Base-by-base conservation (phyloP, 768 basidiomycete species). In the Dictyophora rubrovolvata region DNA sequence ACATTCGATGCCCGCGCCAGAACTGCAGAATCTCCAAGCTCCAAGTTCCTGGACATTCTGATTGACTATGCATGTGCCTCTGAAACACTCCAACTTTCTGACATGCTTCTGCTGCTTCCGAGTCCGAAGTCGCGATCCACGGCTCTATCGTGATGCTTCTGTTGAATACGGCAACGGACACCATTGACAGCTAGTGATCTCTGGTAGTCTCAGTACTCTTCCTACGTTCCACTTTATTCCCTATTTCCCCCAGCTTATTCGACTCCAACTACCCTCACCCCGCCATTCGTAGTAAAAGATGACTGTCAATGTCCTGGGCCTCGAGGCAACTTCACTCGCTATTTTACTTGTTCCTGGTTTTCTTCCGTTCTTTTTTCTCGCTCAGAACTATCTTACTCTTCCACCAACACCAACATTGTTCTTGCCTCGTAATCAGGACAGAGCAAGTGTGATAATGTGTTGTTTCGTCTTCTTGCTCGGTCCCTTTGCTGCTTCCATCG, bases 291-390 rank as follows among this genome's bases (percentile, higher is more conserved):
- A 5, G 8, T 5, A 20, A 20, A 14, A 34, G 42, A 22, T 51
- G 28, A 21, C 22, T 37, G 14, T 12, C 57, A 18, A 52, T 59
- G 48, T 1, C 23, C 11, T 18, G 14, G 21, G 23, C 23, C 49
- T 59, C 33, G 57, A 59, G 20, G 49, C 49, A 20, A 35, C 36
- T 42, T 36, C 57, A 9, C n/a, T 23, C 35, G 17, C 34, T 42
- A 17, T 53, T 28, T 48, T 59, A n/a, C 57, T 59, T 12, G 5
- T 59, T 9, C 57, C 57, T 11, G 57, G 50, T 0, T 51, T 59
- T 59, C 49, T 59, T 11, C 49, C 57, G 18, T 42, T 59, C 18
- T 37, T 59, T 20, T 59, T 59, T 37, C 52, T 59, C 37, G 22
- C 33, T 28, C 57, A 53, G 18, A 42, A 33, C 22, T 51, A 51